phyloP scores from a whole-genome alignment of 2,329 filamentous ascomycete genomes.

The Beauveria sp. region DNA sequence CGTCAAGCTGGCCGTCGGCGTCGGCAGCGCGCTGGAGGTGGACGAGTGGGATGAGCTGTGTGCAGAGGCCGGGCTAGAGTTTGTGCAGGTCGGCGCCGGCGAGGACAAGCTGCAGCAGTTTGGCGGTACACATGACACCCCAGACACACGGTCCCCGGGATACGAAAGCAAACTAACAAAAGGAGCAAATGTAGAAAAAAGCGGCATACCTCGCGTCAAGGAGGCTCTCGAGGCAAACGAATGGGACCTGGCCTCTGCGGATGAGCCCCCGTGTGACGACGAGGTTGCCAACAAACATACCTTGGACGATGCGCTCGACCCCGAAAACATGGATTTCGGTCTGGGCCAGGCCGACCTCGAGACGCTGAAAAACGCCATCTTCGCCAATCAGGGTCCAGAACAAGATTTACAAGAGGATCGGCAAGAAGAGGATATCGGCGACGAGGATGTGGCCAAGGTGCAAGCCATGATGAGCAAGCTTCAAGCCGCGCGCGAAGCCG shows the following conservation, averaged over 20 bases:
- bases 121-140: conserved; percentile 37
- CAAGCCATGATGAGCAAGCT: conserved; percentile 58
- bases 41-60: conserved; percentile 57
- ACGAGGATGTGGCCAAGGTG: conserved; percentile 50
- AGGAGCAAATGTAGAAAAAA: conserved; percentile 39
- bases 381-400: conserved; percentile 20
- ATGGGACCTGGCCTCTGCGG: conserved; percentile 39
- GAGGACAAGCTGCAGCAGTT: conserved; percentile 42
- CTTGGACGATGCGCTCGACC: conserved; percentile 29
- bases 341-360: conserved; percentile 47
- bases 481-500: conserved; percentile 53
- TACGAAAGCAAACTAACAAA: neutral
- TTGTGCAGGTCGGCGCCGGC: conserved; percentile 44
- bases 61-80: conserved; percentile 52
- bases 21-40: conserved; percentile 37
- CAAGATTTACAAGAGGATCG: neutral
- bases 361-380: conserved; percentile 45
- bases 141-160: neutral
- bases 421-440: conserved; percentile 32
- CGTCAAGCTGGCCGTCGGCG: conserved; percentile 50
- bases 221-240: conserved; percentile 61
- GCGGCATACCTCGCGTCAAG: conserved; percentile 48
- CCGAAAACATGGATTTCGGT: conserved; percentile 42
- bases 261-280: conserved; percentile 20
- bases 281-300: conserved; percentile 21